Conservation (phyloP, 2,329 filamentous ascomycete species). For the Fusarium sp. region DNA sequence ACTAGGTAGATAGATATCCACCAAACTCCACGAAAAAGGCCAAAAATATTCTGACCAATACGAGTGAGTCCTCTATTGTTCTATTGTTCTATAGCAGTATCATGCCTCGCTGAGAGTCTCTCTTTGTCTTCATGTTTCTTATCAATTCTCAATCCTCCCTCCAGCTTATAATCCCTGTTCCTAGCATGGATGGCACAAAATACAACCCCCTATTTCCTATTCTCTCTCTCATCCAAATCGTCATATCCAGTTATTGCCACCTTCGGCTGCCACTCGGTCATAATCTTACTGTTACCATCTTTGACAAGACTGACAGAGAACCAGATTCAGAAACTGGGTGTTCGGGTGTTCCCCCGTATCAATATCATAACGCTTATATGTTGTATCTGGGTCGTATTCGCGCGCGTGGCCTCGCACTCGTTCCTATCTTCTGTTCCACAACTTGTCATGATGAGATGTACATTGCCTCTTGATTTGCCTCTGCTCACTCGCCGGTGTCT, state of each 20-base stretch:
- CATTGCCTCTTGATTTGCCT: not conserved
- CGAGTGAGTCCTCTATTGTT: too few relatives aligned
- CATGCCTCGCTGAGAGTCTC: too few relatives aligned
- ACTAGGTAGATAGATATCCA: not conserved
- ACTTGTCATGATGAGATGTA: not conserved
- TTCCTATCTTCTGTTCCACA: conserved; percentile 9
- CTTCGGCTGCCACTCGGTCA: not conserved
- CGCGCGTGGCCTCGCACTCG: not conserved
- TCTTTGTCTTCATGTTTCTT: not conserved
- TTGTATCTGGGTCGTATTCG: not conserved
- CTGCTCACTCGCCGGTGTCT: not conserved
- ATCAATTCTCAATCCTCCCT: not conserved
- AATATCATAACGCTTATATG: not conserved
- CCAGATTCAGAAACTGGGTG: conserved; percentile 3
- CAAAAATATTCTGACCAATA: not conserved
- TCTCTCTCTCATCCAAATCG: not conserved
- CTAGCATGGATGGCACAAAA: not conserved
- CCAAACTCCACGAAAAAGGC: not conserved
- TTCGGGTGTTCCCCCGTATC: conserved; percentile 1
- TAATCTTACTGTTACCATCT: conserved; percentile 12
- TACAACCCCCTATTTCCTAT: conserved; percentile 18
- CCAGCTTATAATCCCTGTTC: not conserved
- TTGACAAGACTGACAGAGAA: not conserved
- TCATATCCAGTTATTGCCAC: conserved; percentile 11
- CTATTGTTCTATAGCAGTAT: too few relatives aligned